Evolutionary conservation across 2,329 filamentous ascomycete species (phyloP).

Genomic region (Pezicula carpinea): DNA sequence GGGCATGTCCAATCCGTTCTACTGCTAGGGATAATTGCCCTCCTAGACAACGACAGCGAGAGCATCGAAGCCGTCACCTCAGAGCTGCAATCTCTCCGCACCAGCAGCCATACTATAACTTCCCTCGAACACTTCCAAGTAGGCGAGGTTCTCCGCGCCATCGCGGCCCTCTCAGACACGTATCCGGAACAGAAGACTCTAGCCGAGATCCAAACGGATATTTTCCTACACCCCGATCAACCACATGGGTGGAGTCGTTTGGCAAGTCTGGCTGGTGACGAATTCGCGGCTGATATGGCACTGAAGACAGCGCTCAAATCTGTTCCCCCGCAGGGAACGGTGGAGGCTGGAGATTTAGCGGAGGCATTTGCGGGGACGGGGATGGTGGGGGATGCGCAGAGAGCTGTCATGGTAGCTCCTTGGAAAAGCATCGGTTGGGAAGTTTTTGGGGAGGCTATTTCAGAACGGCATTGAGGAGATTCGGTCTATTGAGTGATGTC

Average conservation of each 20-base stretch:
- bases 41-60: conserved; percentile 75
- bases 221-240: conserved; percentile 76
- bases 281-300: conserved; percentile 67
- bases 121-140: conserved; percentile 63
- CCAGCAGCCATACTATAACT: conserved; percentile 53
- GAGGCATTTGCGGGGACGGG: conserved; percentile 71
- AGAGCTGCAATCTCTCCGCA: conserved; percentile 70
- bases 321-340: conserved; percentile 65
- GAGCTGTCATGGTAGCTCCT: conserved; percentile 73
- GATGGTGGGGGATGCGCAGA: conserved; percentile 67
- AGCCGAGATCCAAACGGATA: conserved; percentile 65
- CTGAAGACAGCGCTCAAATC: conserved; percentile 71
- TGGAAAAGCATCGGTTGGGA: conserved; percentile 47
- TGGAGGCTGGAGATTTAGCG: conserved; percentile 67
- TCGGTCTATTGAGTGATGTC: too few relatives aligned
- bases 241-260: conserved; percentile 79
- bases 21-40: conserved; percentile 77
- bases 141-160: conserved; percentile 69
- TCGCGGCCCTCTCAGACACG: conserved; percentile 55
- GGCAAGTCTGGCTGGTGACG: conserved; percentile 50
- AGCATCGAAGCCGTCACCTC: conserved; percentile 74
- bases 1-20: conserved; percentile 76
- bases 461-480: too few relatives aligned
- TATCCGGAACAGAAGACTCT: conserved; percentile 46
- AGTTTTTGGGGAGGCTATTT: conserved; percentile 10